A percentile compares a stretch with the other conserved stretches of the same genome.
Evolutionary conservation across 2,329 filamentous ascomycete genomes (phyloP).

Genomic region (Cladosporium halotolerans): DNA sequence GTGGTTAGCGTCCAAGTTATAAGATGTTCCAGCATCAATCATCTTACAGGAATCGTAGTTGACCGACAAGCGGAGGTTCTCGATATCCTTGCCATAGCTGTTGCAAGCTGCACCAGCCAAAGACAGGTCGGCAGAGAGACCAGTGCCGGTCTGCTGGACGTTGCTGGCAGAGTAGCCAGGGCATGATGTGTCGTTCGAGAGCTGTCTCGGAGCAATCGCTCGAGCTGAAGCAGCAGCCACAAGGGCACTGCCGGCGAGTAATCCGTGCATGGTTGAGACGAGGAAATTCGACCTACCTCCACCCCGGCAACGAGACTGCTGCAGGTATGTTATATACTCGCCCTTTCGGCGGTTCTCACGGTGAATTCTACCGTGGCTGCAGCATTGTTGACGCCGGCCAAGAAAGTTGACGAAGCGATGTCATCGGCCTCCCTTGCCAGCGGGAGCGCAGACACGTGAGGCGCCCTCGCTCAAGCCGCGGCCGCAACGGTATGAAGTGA

Average conservation of each 20-base stretch:
- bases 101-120: conserved; percentile 17
- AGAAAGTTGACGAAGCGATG: conserved; percentile 1
- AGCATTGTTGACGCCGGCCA: conserved; percentile 11
- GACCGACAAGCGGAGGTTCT: conserved; percentile 42
- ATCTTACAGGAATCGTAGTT: conserved; percentile 54
- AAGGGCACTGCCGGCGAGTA: conserved; percentile 7
- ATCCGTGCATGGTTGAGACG: conserved; percentile 1
- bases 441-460: conserved; percentile 2
- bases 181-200: conserved; percentile 11
- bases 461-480: neutral
- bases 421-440: conserved; percentile 2
- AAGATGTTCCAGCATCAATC: neutral
- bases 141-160: conserved; percentile 10
- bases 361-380: conserved; percentile 1
- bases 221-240: conserved; percentile 10
- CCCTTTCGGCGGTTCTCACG: conserved; percentile 2
- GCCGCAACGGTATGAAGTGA: neutral
- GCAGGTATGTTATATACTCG: neutral
- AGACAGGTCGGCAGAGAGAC: conserved; percentile 15
- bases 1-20: neutral
- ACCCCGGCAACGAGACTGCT: no score
- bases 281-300: conserved; percentile 2
- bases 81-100: conserved; percentile 17
- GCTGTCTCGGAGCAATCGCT: conserved; percentile 4
- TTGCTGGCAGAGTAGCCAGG: conserved; percentile 17